phyloP scores from a whole-genome alignment of 116 monocot genomes.

The Iris pallida region DNA sequence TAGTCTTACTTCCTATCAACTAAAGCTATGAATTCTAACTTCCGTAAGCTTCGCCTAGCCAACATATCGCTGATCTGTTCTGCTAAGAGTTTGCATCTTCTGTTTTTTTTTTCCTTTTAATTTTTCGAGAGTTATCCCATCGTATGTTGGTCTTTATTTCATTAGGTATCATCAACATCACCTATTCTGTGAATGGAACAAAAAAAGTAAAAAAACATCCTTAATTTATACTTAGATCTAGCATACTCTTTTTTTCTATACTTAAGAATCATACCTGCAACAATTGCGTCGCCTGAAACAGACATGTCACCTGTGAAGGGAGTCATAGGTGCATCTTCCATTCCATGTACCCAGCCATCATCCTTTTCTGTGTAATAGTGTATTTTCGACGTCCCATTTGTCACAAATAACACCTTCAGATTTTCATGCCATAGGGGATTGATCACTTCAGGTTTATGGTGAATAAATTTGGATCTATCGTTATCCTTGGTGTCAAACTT shows the following conservation, averaged over 20 bases:
- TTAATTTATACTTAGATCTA: background rate
- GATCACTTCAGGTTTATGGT: conserved; percentile 49
- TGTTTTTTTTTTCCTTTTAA: too few species aligned
- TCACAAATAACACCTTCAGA: conserved; percentile 78
- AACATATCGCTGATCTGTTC: too few species aligned
- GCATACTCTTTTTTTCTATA: background rate
- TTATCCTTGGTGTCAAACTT: conserved; percentile 75
- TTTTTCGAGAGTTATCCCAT: too few species aligned
- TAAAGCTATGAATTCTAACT: too few species aligned
- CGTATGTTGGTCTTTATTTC: too few species aligned
- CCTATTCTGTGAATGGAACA: too few species aligned
- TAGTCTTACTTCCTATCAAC: too few species aligned
- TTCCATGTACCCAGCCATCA: conserved; percentile 62
- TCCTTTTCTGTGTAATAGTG: conserved; percentile 74
- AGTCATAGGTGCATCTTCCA: conserved; percentile 81
- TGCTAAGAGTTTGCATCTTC: too few species aligned
- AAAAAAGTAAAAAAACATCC: too few species aligned
- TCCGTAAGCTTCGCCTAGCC: too few species aligned
- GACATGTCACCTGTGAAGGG: conserved; percentile 94
- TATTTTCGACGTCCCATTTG: conserved; percentile 82
- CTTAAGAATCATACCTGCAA: conserved; percentile 55
- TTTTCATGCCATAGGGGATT: conserved; percentile 70
- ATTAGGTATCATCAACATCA: too few species aligned
- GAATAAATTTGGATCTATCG: conserved; percentile 57
- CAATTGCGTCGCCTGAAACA: conserved; percentile 72